Percentiles rank a stretch among this genome's conserved stretches.
phyloP scores from a whole-genome alignment of 148 eudicot species.

The Cornus controversa region DNA sequence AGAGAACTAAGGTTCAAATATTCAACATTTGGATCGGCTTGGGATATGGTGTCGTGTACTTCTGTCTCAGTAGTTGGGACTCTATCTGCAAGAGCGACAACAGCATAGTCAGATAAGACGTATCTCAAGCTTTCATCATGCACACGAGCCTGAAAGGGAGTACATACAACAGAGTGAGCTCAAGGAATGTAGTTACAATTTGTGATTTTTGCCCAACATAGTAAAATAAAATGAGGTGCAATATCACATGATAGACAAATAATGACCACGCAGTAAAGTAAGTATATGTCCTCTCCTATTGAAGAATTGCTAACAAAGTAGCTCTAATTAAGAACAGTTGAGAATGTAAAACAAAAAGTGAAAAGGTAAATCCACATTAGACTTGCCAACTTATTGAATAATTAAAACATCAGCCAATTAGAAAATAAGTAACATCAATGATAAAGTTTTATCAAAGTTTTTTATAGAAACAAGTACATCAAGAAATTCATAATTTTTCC shows the following conservation, averaged over 20 bases:
- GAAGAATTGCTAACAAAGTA: too few relatives aligned
- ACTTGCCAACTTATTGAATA: too few relatives aligned
- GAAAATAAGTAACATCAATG: too few relatives aligned
- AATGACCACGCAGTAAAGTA: too few relatives aligned
- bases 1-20: conserved; percentile 23
- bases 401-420: too few relatives aligned
- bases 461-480: too few relatives aligned
- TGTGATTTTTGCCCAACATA: not conserved
- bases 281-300: too few relatives aligned
- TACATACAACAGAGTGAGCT: conserved; percentile 19
- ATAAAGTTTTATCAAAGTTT: too few relatives aligned
- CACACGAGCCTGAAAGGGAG: conserved; percentile 71
- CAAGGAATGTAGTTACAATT: not conserved
- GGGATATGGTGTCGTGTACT: conserved; percentile 41
- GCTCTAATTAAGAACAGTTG: too few relatives aligned
- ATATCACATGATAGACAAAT: not conserved
- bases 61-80: conserved; percentile 51
- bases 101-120: conserved; percentile 77
- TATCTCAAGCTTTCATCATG: conserved; percentile 97
- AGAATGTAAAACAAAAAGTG: too few relatives aligned
- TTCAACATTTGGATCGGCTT: conserved; percentile 61
- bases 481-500: too few relatives aligned
- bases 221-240: not conserved
- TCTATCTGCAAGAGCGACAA: conserved; percentile 67
- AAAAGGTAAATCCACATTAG: too few relatives aligned